Evolutionary conservation across 805 yeast genomes (phyloP).

Genomic region (Millerozyma acaciae): DNA sequence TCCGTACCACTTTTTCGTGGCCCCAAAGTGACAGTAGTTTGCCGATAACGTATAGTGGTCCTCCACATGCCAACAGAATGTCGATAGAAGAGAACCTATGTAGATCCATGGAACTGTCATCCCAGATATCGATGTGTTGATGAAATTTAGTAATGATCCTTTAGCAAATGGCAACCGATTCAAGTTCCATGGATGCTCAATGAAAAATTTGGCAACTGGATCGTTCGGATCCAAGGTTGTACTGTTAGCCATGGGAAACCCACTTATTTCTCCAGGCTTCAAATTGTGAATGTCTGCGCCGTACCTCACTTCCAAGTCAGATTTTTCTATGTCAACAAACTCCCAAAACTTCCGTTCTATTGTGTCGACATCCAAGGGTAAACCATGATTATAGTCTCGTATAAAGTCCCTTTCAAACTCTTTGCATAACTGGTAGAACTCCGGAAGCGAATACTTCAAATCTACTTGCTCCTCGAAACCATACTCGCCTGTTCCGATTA

Average conservation of each 20-base stretch:
- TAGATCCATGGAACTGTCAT: slow-evolving; percentile 96
- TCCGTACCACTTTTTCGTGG: slow-evolving; percentile 91
- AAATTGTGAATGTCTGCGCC: slow-evolving; percentile 82
- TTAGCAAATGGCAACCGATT: slow-evolving; percentile 65
- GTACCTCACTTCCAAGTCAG: slow-evolving; percentile 61
- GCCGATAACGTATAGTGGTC: slow-evolving; percentile 91
- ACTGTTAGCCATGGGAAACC: slow-evolving; percentile 55
- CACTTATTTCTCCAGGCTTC: slow-evolving; percentile 63
- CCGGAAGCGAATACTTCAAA: slow-evolving; percentile 49
- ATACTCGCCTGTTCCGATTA: slow-evolving; percentile 83
- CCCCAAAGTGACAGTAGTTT: slow-evolving; percentile 88
- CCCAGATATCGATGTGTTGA: slow-evolving; percentile 73
- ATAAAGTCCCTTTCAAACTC: slow-evolving; percentile 45
- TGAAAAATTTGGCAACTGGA: slow-evolving; percentile 29
- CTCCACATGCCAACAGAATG: slow-evolving; percentile 96
- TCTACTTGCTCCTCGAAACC: slow-evolving; percentile 73
- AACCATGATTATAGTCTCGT: slow-evolving; percentile 22
- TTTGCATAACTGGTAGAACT: slow-evolving; percentile 56
- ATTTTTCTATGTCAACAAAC: slow-evolving; percentile 34
- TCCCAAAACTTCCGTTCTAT: slow-evolving; percentile 72
- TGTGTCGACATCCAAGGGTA: slow-evolving; percentile 36
- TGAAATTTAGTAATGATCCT: slow-evolving; percentile 65
- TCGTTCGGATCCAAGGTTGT: slow-evolving; percentile 16
- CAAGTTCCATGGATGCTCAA: slow-evolving; percentile 69
- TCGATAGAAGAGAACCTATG: slow-evolving; percentile 82